Conservation (phyloP, 495 filamentous ascomycete genomes). For the Trichocladium uniseriatum region DNA sequence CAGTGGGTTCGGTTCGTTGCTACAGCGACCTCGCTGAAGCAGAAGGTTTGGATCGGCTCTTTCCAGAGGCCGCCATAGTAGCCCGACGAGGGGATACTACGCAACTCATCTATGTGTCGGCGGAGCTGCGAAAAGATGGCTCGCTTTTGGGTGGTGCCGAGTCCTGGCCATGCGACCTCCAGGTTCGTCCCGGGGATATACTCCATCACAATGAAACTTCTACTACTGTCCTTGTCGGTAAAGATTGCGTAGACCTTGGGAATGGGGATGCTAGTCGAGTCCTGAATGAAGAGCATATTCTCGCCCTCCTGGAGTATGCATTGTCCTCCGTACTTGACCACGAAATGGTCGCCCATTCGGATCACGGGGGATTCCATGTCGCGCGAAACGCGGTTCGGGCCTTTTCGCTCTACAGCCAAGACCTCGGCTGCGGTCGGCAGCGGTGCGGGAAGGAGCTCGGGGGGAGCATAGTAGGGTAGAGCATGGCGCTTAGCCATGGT, state of each 20-base stretch:
- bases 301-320: background rate
- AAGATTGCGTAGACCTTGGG: background rate
- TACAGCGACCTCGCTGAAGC: too few species aligned
- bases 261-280: background rate
- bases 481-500: too few species aligned
- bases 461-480: background rate
- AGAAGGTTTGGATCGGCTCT: background rate
- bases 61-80: conserved; percentile 1
- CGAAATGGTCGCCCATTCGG: background rate
- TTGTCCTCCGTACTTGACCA: background rate
- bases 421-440: background rate
- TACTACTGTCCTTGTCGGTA: background rate
- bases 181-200: background rate
- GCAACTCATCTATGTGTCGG: background rate
- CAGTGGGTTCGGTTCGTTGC: background rate
- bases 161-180: background rate
- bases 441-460: background rate
- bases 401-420: too few species aligned
- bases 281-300: conserved; percentile 1
- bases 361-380: background rate
- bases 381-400: background rate
- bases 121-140: background rate
- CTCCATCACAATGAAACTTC: background rate
- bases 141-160: background rate
- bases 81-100: too few species aligned